Base-by-base conservation (phyloP, 192 early-diverging fungal genomes). In the Coemansia brasiliensis region DNA sequence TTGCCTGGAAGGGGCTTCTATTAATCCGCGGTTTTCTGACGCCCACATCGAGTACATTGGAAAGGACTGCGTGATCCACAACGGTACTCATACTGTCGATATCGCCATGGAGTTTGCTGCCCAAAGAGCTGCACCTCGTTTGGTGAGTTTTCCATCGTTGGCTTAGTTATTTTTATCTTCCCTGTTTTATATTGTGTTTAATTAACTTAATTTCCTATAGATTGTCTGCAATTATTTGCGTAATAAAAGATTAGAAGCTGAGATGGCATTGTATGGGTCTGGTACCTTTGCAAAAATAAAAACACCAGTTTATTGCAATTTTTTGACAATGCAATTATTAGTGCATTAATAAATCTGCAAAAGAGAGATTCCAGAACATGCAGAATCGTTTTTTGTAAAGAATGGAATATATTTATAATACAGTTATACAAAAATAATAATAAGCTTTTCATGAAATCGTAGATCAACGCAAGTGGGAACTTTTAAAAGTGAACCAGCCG, bases 1-100 rank as follows among this genome's bases (percentile, higher is more conserved):
- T 16, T 42, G 38, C 21, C 25, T 39, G 29, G 26, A 52, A 29
- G 29, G 60, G 4, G n/a, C n/a, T n/a, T 61, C 57, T 1, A 64
- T 60, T 13, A 61, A 63, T 37, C 52, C 68, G 25, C 55, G 69
- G 32, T 79, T 79, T 39, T 72, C 69, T 16, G 69, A 72, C 17
- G 75, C 70, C 6, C 75, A 69, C 35, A 54, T 79, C 32, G 69
- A 72, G 55, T 79, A 72, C 39, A 53, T 79, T 41, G 75, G 66
- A 25, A 50, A 39, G 20, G 75, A 79, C 51, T 79, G 75, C 29
- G 65, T 79, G 21, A 72, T 72, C 37, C 75, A 79, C 61, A 77
- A 77, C 55, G 75, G 75, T 52, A 62, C 62, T 17, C 69, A 79
- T 18, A 68, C 59, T 29, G 55, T 79, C 8, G 69, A 79, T 26